Conservation (phyloP, 192 early-diverging fungal species). For the Podila clonocystis region DNA sequence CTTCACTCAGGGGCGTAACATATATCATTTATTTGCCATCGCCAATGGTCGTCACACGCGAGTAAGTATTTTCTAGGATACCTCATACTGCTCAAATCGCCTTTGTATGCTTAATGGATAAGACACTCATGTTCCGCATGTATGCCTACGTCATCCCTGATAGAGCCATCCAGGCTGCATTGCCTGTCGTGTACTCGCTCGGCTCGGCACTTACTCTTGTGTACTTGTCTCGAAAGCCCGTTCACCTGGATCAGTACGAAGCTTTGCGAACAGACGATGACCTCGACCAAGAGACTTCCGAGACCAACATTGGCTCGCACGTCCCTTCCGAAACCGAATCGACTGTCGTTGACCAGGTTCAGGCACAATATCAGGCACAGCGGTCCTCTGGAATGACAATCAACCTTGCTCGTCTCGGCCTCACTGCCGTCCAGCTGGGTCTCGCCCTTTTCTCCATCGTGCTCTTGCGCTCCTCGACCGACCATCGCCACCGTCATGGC, state of each 20-base stretch:
- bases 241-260: slow-evolving; percentile 38
- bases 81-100: no score
- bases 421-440: slow-evolving; percentile 23
- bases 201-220: slow-evolving; percentile 25
- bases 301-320: no score
- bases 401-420: slow-evolving; percentile 14
- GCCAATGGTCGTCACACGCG: no score
- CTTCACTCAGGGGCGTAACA: no score
- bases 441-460: slow-evolving; percentile 13
- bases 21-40: no score
- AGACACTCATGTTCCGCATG: no score
- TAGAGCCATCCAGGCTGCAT: slow-evolving; percentile 27
- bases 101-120: no score
- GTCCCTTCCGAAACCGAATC: neutral
- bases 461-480: neutral
- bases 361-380: slow-evolving; percentile 14
- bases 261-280: neutral
- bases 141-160: neutral
- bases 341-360: slow-evolving; percentile 2
- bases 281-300: neutral
- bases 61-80: no score
- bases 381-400: slow-evolving; percentile 15
- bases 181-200: slow-evolving; percentile 30
- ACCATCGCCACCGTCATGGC: neutral
- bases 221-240: slow-evolving; percentile 37